Conservation (phyloP, 2,329 filamentous ascomycete genomes). For the Thelonectria olida region DNA sequence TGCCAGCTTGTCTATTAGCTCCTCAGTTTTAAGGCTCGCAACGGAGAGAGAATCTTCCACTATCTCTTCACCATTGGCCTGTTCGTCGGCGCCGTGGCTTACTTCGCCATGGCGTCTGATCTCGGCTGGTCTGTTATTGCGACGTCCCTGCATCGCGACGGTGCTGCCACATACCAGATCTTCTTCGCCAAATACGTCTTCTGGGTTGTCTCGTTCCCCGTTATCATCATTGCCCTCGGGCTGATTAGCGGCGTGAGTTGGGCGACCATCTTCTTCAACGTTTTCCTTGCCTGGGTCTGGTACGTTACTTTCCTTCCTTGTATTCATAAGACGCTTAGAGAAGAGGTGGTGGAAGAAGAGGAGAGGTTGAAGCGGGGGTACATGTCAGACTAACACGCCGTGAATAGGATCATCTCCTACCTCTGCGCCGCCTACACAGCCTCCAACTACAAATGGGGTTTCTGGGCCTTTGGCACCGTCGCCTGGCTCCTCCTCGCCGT, state of each 20-base stretch:
- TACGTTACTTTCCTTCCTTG: too few relatives aligned
- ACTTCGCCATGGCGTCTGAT: background rate
- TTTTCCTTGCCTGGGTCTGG: conserved; percentile 61
- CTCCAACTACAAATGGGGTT: too few relatives aligned
- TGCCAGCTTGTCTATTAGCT: background rate
- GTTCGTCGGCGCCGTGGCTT: background rate
- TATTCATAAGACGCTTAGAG: too few relatives aligned
- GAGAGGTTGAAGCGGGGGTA: conserved; percentile 49
- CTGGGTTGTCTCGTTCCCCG: too few relatives aligned
- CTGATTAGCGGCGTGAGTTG: conserved; percentile 62
- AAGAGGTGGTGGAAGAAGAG: background rate
- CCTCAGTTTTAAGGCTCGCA: background rate
- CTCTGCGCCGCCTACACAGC: too few relatives aligned
- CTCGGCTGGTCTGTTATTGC: too few relatives aligned
- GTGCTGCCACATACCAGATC: conserved; percentile 54
- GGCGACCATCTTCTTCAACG: conserved; percentile 62
- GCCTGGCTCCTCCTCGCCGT: conserved; percentile 56
- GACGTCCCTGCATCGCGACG: conserved; percentile 37
- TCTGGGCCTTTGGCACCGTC: conserved; percentile 59
- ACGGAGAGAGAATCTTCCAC: background rate
- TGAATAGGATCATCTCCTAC: too few relatives aligned
- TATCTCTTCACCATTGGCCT: background rate
- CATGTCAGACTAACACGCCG: too few relatives aligned
- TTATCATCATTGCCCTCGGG: too few relatives aligned
- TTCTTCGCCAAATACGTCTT: conserved; percentile 68